Percentiles rank a stretch among this genome's conserved stretches.
Evolutionary conservation across 345 rosid genomes (phyloP).

Genomic region (Litchi chinensis): DNA sequence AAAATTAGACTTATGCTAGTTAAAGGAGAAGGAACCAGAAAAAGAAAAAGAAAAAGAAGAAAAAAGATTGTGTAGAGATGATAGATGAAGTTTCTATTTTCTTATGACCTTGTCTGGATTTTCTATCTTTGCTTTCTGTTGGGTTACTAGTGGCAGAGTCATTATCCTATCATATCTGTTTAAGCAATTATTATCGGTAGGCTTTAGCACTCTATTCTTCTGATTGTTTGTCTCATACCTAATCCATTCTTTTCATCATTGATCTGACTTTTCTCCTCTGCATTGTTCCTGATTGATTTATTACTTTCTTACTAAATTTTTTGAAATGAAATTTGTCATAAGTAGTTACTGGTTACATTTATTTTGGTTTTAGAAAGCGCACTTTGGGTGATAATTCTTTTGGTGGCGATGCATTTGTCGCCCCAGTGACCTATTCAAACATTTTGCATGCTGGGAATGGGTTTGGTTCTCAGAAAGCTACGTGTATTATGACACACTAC

Average conservation of each 20-base stretch:
- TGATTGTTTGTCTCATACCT: neutral
- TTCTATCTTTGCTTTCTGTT: neutral
- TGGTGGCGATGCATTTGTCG: conserved; percentile 54
- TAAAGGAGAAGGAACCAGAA: neutral
- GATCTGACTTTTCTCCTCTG: neutral
- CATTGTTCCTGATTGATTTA: conserved; percentile 2
- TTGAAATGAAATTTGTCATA: conserved; percentile 24
- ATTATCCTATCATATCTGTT: neutral
- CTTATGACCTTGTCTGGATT: too few species aligned
- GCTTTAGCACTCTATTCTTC: neutral
- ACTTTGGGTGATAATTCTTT: conserved; percentile 54
- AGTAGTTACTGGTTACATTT: conserved; percentile 38
- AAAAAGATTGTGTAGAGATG: neutral
- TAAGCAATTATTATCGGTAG: neutral
- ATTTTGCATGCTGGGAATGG: conserved; percentile 46
- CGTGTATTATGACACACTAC: conserved; percentile 39
- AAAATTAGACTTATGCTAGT: neutral
- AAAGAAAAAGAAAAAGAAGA: neutral
- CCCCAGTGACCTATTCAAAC: conserved; percentile 51
- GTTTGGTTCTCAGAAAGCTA: conserved; percentile 48
- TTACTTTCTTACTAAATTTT: neutral
- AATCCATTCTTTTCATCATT: neutral
- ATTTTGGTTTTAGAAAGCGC: conserved; percentile 60
- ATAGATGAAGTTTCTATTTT: too few species aligned
- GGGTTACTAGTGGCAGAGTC: neutral